A percentile compares a stretch with the other conserved stretches of the same genome.
These are phyloP conservation scores for Chrysosporium keratinophilum DNA, from an alignment of 2,329 filamentous ascomycete species.

Conservation along the genomic window DNA sequence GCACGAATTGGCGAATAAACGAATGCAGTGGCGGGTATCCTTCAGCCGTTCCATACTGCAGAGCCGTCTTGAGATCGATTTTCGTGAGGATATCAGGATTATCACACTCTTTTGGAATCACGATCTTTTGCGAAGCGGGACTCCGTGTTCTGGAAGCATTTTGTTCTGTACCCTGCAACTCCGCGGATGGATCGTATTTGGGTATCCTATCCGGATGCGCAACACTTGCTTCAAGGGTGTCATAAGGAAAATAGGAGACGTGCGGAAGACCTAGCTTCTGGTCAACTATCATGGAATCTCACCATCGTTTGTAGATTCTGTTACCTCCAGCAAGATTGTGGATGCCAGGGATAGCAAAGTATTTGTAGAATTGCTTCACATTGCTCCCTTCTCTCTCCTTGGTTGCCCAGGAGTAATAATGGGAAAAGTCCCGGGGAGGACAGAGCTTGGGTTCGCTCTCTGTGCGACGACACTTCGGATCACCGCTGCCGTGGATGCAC, in stretches of 20 bases:
- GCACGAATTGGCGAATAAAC: constrained; percentile 69
- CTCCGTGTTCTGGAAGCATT: constrained; percentile 27
- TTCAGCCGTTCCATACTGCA: constrained; percentile 77
- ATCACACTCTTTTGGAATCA: constrained; percentile 58
- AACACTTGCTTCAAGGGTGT: constrained; percentile 74
- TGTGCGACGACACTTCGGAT: not conserved
- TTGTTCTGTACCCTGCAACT: constrained; percentile 48
- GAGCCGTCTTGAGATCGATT: constrained; percentile 68
- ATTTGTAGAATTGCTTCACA: constrained; percentile 79
- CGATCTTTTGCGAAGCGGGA: constrained; percentile 43
- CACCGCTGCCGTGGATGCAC: not conserved
- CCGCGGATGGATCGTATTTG: constrained; percentile 33
- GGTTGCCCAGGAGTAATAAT: constrained; percentile 64
- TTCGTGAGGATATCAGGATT: constrained; percentile 52
- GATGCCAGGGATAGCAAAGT: constrained; percentile 56
- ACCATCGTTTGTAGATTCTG: constrained; percentile 6
- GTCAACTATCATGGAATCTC: not conserved
- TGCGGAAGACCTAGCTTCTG: constrained; percentile 61
- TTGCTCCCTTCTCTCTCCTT: constrained; percentile 53
- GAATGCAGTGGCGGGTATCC: constrained; percentile 70
- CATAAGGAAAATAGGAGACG: constrained; percentile 74
- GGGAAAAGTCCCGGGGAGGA: constrained; percentile 61
- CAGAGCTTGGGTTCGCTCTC: not conserved
- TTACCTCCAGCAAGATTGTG: constrained; percentile 52
- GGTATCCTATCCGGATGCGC: constrained; percentile 62